Evolutionary conservation across 495 filamentous ascomycete species (phyloP), one percentile per base, ranked within the genome.

Genomic region (Aspergillus affinis): DNA sequence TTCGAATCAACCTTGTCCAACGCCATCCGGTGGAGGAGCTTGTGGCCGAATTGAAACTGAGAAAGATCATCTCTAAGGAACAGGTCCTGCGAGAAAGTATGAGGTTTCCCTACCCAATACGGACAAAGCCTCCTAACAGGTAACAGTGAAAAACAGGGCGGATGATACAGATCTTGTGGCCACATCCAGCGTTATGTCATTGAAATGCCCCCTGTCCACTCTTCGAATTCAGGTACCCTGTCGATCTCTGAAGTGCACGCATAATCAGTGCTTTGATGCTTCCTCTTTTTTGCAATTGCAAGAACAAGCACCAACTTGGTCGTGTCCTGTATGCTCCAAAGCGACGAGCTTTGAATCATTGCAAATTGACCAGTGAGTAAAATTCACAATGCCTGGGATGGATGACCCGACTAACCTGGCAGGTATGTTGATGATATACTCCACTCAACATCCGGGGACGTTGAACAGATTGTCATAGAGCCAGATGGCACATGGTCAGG

Each of bases 231-330:
- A 85, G 26, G 78, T 88, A 21, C 94, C 94, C 9, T 90, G 90
- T 64, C 86, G 94, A 46, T 92, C 89, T 2, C 79, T 85, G 9
- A 68, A 86, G 21, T 98, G 94, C 71, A 88, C 82, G 8, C 94
- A 98, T 74, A 92, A 93, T 46, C 91, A 94, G 65, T 98, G 94
- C 67, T 98, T 98, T 69, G 94, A 98, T 72, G 94, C 88, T n/a
- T 85, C 85, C 3, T 95, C 91, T 3, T 98, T 96, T 64, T 79
- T 98, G 15, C 91, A 96, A 64, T 70, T 98, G 44, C 92, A 97
- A 67, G 92, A 97, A 70, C 94, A 98, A 77, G 93, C 90, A 0
- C 93, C 94, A 20, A 93, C 92, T 12, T 98, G 94, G 94, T 79
- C 84, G 20, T 98, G 94, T 66, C 94, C 94, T 8, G 87, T 96